Evolutionary conservation across 192 early-diverging fungal genomes (phyloP), one percentile per base, ranked within the genome.

Genomic region (Gaertneriomyces sp.): DNA sequence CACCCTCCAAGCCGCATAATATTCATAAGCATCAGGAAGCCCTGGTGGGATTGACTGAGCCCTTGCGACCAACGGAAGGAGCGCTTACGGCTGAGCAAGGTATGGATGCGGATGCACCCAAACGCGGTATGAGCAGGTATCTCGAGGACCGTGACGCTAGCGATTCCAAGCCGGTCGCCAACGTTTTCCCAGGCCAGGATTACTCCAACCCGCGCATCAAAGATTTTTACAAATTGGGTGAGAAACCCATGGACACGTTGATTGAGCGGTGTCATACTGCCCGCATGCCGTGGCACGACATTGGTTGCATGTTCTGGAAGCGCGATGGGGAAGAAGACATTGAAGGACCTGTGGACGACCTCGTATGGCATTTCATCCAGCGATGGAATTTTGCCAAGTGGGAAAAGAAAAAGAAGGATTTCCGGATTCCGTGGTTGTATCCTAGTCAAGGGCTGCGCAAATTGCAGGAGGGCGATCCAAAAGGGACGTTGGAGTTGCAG

Each of bases 221-320:
- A 58, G 93, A 95, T 74, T 87, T 87, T 73, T 61, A 63, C 63
- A 74, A 81, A 57, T 76, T 87, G 45, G 78, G 81, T 67, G 74
- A 57, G 39, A 58, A 79, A 56, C 74, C 73, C 54, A 70, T 73
- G 54, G 71, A 76, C 42, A 77, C 75, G 20, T 59, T 82, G 45
- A 79, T 87, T 16, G 69, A 79, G 52, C 76, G 84, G 20, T 68
- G 75, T 60, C 72, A 63, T 40, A 61, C 61, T 7, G 64, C 73
- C 25, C 64, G 91, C 63, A 91, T 92, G 92, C 91, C 92, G 17
- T 93, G 92, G 92, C 92, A 93, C 70, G 92, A 93, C 56, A 78
- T 93, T 39, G 85, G 86, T 12, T 80, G 91, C 66, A 89, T 82
- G 50, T 83, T 93, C 68, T 77, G 75, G 57, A 79, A 70, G 50